Base-by-base conservation (phyloP, 2,329 filamentous ascomycete genomes). In the Sclerotinia nivalis region DNA sequence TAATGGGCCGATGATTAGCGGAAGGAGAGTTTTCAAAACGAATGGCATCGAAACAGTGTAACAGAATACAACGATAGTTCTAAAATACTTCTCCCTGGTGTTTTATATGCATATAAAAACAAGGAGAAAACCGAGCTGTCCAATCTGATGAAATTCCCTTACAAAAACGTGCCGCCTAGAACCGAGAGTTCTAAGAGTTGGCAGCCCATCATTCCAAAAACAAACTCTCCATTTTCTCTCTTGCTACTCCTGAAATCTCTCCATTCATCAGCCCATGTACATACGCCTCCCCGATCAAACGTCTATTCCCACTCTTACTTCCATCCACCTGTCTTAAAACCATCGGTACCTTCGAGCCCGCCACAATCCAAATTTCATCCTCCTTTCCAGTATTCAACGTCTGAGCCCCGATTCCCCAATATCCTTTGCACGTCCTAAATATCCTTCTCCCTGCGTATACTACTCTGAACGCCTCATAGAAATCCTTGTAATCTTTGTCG, bases 401-500 rank as follows among this genome's bases (percentile, higher is more conserved):
- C 54, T 70, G 68, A 9, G 68, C 54, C 18, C 45, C 68, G 22
- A 67, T 67, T 22, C 68, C 68, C 43, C 40, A 59, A 67, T 43
- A 67, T 12, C 68, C 62, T 15, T 54, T 67, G 9, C 4, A 12
- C 1, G 68, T 70, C 4, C 45, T 28, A 12, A 70, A 70, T 8
- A 72, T 50, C 34, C 61, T 70, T 50, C 71, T 70, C 9, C 71
- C 70, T 6, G 49, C 50, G 70, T 72, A 72, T 1, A 68, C 68
- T 4, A 56, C 25, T 9, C 70, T 43, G 20, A 70, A 72, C 20
- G 64, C 60, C 25, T 68, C 70, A 47, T 66, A 52, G 7, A 66
- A 56, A 47, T 72, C 61, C 20, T 45, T 31, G 12, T 69, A 72
- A 62, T 61, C 59, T 12, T 37, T 56, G 13, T 70, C 68, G 9